Conservation (phyloP, 2,329 filamentous ascomycete genomes). For the Eutypella sp. region DNA sequence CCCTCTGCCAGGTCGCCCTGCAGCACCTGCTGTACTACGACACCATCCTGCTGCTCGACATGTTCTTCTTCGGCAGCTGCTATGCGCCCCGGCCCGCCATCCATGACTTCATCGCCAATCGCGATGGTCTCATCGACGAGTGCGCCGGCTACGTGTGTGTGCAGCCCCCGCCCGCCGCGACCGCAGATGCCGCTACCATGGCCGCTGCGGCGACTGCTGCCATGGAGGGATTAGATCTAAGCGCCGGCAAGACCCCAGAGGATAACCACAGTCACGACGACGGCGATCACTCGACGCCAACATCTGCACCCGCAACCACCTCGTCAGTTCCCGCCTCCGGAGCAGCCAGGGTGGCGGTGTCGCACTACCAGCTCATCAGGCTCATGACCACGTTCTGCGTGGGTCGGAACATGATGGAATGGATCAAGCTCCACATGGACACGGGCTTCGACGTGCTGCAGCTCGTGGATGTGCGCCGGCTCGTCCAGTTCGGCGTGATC, state of each 20-base stretch:
- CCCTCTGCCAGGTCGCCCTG: conserved; percentile 79
- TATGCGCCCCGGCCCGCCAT: conserved; percentile 81
- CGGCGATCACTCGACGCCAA: not conserved
- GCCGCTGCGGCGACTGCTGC: not conserved
- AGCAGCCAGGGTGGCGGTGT: conserved; percentile 22
- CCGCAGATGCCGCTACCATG: not conserved
- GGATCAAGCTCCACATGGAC: conserved; percentile 71
- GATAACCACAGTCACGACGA: not conserved
- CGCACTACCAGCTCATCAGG: conserved; percentile 65
- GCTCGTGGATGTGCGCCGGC: conserved; percentile 79
- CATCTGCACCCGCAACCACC: conserved; percentile 2
- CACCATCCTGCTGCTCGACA: conserved; percentile 82
- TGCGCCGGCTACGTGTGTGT: conserved; percentile 77
- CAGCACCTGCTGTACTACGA: conserved; percentile 91
- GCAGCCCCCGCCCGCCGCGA: conserved; percentile 8
- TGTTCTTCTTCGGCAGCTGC: conserved; percentile 90
- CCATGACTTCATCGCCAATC: conserved; percentile 71
- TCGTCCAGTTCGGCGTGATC: conserved; percentile 94
- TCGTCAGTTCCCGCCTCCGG: conserved; percentile 4
- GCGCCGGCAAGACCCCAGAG: not conserved
- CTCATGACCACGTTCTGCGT: conserved; percentile 83
- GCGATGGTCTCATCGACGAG: conserved; percentile 73
- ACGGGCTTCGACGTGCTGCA: conserved; percentile 61
- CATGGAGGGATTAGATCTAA: too few species aligned
- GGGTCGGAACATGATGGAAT: conserved; percentile 79